Evolutionary conservation across 2,329 filamentous ascomycete genomes (phyloP).

Genomic region (Clarireedia homoeocarpa): DNA sequence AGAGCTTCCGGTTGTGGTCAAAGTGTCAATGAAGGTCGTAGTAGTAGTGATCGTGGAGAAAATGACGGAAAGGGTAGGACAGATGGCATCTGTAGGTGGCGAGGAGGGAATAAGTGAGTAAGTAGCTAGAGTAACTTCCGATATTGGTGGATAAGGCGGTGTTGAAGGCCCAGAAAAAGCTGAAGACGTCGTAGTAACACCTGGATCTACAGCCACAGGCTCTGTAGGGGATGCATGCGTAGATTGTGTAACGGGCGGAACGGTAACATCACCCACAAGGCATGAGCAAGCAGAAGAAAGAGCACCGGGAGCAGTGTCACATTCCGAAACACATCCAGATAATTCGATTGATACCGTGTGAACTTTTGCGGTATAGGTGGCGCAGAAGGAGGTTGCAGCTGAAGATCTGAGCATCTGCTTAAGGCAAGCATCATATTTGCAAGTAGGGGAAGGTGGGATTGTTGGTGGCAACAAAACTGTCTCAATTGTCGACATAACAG

Average conservation of each 20-base stretch:
- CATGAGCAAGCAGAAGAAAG: constrained; percentile 21
- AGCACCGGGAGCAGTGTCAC: constrained; percentile 9
- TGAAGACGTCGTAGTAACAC: background rate
- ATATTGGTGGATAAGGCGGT: background rate
- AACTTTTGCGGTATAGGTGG: constrained; percentile 15
- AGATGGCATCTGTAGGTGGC: background rate
- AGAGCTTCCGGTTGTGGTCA: background rate
- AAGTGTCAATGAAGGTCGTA: background rate
- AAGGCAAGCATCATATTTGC: constrained; percentile 17
- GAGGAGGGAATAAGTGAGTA: background rate
- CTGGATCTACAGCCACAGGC: background rate
- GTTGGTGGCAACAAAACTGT: background rate
- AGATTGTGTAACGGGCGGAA: background rate
- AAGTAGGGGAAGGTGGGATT: background rate
- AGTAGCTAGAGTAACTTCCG: background rate
- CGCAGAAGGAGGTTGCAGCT: constrained; percentile 14
- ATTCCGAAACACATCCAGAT: constrained; percentile 8
- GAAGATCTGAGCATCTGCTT: constrained; percentile 14
- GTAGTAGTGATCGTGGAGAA: constrained; percentile 1
- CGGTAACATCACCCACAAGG: background rate
- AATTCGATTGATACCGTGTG: constrained; percentile 13
- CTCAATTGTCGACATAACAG: background rate
- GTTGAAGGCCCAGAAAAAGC: background rate
- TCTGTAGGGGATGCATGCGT: background rate
- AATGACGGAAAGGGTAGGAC: background rate